Evolutionary conservation across 2,329 filamentous ascomycete genomes (phyloP), one percentile per base, ranked within the genome.

Genomic region (Pseudopyricularia javanii): DNA sequence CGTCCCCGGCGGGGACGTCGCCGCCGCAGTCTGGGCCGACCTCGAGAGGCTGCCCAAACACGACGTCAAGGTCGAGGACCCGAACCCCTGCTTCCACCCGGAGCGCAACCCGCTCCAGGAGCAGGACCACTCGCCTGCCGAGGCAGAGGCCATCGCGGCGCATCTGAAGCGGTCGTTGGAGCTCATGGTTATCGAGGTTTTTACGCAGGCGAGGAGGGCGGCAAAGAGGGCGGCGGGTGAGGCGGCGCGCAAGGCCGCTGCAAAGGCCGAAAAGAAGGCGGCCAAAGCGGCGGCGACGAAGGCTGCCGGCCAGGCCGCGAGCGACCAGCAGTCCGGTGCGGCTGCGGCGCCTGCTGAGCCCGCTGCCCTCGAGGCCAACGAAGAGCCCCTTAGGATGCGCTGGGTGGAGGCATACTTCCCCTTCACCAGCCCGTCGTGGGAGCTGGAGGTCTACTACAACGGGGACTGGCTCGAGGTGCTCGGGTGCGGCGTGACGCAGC

Each of bases 381-480:
- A 81, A 50, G 86, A 94, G 62, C 88, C 90, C 4, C 73, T 97
- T 37, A 84, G 82, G 59, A 83, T 96, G 62, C 82, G 93, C 59
- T 98, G 93, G 93, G 84, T 97, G 7, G 91, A 96, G 67, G 90
- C 93, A 1, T 97, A 93, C 69, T 98, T 98, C 70, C 93, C 93
- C 37, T 97, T 97, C 66, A 98, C 93, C 1, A 91, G 85, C 54
- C 93, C 93, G 0, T 93, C 86, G 7, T 98, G 89, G 87, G 93
- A 98, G 66, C 78, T 98, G 24, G 93, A 98, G 65, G 89, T 98
- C 9, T 91, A 88, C 74, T 96, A 91, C 79, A 84, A 86, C 59
- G 91, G 88, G 30, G 87, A 94, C 65, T 98, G 93, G 93, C 82
- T 98, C 33, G 93, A 98, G 70, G 83, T 97, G 4, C 78, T 98